phyloP scores from a whole-genome alignment of 495 filamentous ascomycete species.

The Bacidia gigantensis region DNA sequence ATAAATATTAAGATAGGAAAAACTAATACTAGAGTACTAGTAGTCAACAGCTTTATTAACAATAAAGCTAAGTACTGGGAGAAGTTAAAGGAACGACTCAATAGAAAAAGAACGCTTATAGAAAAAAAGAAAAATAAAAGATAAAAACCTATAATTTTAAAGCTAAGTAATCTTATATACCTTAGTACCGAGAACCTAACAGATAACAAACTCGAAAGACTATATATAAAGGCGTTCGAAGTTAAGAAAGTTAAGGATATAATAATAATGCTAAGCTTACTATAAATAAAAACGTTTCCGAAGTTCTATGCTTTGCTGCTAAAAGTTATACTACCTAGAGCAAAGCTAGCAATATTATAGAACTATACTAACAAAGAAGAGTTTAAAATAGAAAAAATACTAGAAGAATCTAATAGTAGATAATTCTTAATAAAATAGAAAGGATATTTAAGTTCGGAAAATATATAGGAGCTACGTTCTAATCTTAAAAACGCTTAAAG shows the following conservation, averaged over 20 bases:
- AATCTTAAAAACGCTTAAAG: neutral
- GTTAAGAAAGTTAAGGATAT: neutral
- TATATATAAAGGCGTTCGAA: neutral
- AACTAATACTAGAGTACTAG: neutral
- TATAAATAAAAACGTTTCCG: neutral
- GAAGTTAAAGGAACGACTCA: neutral
- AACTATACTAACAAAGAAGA: conserved; percentile 2
- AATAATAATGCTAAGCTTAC: neutral
- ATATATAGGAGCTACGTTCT: neutral
- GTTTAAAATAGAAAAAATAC: neutral
- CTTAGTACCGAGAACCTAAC: neutral
- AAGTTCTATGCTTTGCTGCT: neutral
- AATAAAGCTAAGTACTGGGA: neutral
- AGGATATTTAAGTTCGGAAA: neutral
- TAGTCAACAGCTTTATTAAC: neutral
- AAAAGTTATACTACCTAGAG: neutral
- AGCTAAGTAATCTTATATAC: neutral
- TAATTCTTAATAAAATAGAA: neutral
- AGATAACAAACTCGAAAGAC: neutral
- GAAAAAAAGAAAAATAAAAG: neutral
- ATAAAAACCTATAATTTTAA: neutral
- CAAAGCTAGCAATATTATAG: neutral
- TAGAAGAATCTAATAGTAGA: neutral
- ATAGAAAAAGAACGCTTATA: neutral
- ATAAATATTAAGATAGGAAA: neutral